Evolutionary conservation across 129 eudicot genomes (phyloP), one percentile per base, ranked within the genome.

Genomic region (Mikania micrantha): DNA sequence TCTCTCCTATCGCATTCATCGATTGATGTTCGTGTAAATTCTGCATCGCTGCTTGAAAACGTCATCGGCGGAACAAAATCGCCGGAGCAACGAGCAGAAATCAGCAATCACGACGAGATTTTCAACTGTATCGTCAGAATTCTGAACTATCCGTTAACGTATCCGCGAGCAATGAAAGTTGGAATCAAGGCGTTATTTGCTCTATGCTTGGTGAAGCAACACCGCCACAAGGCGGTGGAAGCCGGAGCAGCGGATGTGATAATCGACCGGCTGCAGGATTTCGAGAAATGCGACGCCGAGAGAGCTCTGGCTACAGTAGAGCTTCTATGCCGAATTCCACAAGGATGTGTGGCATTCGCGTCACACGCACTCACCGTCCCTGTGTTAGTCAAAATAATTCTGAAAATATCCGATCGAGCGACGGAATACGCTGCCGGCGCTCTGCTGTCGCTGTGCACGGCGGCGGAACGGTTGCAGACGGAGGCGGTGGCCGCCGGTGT

Each of bases 391-490:
- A 92, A 85, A 44, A 84, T 80, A 10, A 86, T 92, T 6, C 39
- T 92, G 62, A 88, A 86, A 58, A 72, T 92, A 2, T 86, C 95
- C 15, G 98, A 92, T 5, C 68, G 98, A 5, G 96, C 98, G 39
- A 92, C 96, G 60, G 98, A 92, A 69, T 86, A 92, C 64, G 96
- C 98, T 0, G 96, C 96, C 24, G 98, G 98, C 8, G 91, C 96
- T 13, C 56, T 92, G 71, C 47, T 92, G 31, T 81, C 90, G 60
- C 82, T 92, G 0, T 88, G 96, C 69, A 73, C 95, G 19, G 76
- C 85, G 70, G 79, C 84, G 76, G 98, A 92, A 68, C 69, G 73
- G 67, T 74, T 81, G 67, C 87, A 86, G 73, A 20, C 68, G 8
- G 98, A 88, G 50, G 91, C 98, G 75, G 98, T 88, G 81, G 83